phyloP scores from a whole-genome alignment of 2,329 filamentous ascomycete genomes.

The Aspergillus sp. region DNA sequence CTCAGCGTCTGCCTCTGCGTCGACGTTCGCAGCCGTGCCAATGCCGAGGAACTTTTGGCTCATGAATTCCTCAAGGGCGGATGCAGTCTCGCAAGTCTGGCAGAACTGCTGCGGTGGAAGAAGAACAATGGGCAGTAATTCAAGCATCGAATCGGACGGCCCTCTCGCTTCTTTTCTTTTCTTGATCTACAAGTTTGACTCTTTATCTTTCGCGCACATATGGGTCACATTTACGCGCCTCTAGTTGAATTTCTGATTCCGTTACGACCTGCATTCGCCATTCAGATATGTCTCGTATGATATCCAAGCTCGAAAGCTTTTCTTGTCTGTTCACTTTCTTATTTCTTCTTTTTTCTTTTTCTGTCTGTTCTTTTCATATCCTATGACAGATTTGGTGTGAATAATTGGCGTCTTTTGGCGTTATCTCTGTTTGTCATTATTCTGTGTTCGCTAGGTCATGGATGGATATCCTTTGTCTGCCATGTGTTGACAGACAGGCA shows the following conservation, averaged over 20 bases:
- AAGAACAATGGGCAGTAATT: slow-evolving; percentile 35
- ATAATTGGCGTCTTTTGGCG: slow-evolving; percentile 25
- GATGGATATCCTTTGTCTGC: slow-evolving; percentile 7
- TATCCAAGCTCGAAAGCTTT: slow-evolving; percentile 16
- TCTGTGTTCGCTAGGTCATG: slow-evolving; percentile 5
- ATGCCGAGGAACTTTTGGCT: slow-evolving; percentile 75
- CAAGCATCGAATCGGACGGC: background rate
- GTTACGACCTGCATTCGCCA: slow-evolving; percentile 19
- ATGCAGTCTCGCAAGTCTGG: slow-evolving; percentile 71
- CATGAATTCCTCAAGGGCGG: slow-evolving; percentile 94
- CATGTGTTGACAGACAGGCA: no score
- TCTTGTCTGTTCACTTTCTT: no score
- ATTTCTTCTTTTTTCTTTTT: no score
- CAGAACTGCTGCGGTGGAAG: slow-evolving; percentile 70
- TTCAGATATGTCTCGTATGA: slow-evolving; percentile 14
- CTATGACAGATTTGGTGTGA: slow-evolving; percentile 21
- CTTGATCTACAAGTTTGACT: slow-evolving; percentile 13
- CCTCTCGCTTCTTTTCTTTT: slow-evolving; percentile 8
- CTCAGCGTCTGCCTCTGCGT: slow-evolving; percentile 93
- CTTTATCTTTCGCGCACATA: slow-evolving; percentile 22
- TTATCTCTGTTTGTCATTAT: slow-evolving; percentile 5
- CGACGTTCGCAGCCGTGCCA: slow-evolving; percentile 89
- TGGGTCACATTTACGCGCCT: slow-evolving; percentile 22
- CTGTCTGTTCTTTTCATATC: slow-evolving; percentile 6
- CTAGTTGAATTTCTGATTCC: slow-evolving; percentile 16